Conservation (phyloP, 805 yeast species). For the Yueomyces sinensis region DNA sequence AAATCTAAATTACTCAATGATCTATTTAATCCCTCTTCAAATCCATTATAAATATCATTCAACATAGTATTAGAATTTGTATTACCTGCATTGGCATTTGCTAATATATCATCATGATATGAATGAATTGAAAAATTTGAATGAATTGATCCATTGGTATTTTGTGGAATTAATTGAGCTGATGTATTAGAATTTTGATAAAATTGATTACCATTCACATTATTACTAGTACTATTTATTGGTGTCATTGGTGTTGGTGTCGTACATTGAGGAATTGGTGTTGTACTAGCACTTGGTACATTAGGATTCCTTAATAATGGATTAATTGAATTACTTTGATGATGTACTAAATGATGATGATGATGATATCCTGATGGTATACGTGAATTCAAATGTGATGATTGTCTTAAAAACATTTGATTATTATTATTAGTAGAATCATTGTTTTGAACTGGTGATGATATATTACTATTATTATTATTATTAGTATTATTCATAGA, state of each 20-base stretch:
- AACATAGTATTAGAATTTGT: not conserved
- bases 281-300: conserved; percentile 10
- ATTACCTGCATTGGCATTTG: not conserved
- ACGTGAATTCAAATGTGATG: conserved; percentile 16
- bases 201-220: conserved; percentile 2
- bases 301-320: conserved; percentile 22
- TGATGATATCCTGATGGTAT: conserved; percentile 25
- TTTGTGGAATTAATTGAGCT: conserved; percentile 15
- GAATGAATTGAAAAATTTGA: conserved; percentile 23
- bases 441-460: conserved; percentile 6
- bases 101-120: conserved; percentile 12
- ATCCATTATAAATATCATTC: conserved; percentile 3
- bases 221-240: not conserved
- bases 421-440: conserved; percentile 2
- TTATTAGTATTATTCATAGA: conserved; percentile 5
- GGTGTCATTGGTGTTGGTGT: conserved; percentile 1
- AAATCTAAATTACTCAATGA: conserved; percentile 23
- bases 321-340: conserved; percentile 15
- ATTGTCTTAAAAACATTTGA: conserved; percentile 1
- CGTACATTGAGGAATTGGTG: conserved; percentile 7
- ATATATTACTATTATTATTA: conserved; percentile 10
- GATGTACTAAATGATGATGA: conserved; percentile 12
- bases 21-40: conserved; percentile 21
- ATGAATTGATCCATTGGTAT: conserved; percentile 23
- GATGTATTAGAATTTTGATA: conserved; percentile 4